phyloP scores from a whole-genome alignment of 805 yeast species.

The Pichia insulana region DNA sequence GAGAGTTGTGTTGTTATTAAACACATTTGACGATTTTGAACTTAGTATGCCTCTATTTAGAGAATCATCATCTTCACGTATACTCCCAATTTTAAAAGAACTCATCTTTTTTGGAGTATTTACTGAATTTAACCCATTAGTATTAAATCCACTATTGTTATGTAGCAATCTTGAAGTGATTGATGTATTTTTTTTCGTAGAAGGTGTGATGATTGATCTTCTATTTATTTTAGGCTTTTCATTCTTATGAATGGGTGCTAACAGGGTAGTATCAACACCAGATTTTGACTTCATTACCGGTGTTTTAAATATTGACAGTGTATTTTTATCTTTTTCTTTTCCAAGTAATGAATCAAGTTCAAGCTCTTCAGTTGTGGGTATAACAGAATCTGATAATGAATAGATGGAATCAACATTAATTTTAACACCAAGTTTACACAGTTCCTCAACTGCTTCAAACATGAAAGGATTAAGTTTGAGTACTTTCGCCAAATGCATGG shows the following conservation, averaged over 20 bases:
- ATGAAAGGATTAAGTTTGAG: conserved; percentile 68
- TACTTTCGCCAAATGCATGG: conserved; percentile 59
- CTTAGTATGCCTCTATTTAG: neutral
- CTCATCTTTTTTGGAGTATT: too few relatives aligned
- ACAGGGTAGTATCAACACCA: conserved; percentile 15
- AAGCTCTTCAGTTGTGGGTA: conserved; percentile 3
- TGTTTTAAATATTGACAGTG: conserved; percentile 12
- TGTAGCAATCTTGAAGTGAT: conserved; percentile 24
- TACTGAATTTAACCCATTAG: neutral
- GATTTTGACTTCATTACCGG: conserved; percentile 11
- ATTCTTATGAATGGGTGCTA: conserved; percentile 24
- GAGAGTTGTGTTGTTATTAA: conserved; percentile 1
- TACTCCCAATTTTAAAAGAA: too few relatives aligned
- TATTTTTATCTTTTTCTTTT: neutral
- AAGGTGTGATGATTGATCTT: conserved; percentile 22
- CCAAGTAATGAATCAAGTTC: neutral
- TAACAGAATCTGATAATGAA: conserved; percentile 21
- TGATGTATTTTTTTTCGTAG: conserved; percentile 21
- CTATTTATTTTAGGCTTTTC: conserved; percentile 15
- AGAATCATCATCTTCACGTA: neutral
- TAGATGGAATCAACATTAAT: conserved; percentile 52
- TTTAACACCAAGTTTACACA: conserved; percentile 64
- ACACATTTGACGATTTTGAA: conserved; percentile 12
- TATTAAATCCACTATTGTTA: neutral
- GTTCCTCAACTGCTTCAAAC: conserved; percentile 77